These are phyloP conservation scores for Pachysandra terminalis DNA, from an alignment of 164 flowering plant genomes.

Conservation along the genomic window DNA sequence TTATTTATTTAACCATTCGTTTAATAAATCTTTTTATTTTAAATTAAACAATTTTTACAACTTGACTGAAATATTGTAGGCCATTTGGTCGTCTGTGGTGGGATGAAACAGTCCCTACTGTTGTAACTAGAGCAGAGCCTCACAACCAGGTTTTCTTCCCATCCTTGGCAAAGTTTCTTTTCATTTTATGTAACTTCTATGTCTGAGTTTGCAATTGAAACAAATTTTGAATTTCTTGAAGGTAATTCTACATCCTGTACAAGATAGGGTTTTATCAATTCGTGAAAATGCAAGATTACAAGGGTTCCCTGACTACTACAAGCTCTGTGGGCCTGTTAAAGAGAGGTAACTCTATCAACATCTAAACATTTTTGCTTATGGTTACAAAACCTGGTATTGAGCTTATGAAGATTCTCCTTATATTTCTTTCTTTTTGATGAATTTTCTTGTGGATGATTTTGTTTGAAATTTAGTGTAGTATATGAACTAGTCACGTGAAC, in stretches of 20 bases:
- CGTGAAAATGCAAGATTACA: constrained; percentile 87
- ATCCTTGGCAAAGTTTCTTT: background rate
- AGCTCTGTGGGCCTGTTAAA: constrained; percentile 55
- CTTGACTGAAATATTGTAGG: constrained; percentile 42
- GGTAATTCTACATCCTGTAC: constrained; percentile 65
- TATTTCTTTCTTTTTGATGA: background rate
- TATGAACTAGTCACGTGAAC: too few relatives aligned
- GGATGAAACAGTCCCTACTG: constrained; percentile 86
- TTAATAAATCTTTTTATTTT: background rate
- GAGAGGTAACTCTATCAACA: constrained; percentile 36
- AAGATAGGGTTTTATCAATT: constrained; percentile 74
- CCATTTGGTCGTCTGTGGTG: constrained; percentile 88
- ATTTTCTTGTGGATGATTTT: too few relatives aligned
- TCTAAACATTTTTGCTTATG: background rate
- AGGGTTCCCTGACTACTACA: constrained; percentile 75
- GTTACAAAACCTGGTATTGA: background rate
- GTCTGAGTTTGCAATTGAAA: too few relatives aligned
- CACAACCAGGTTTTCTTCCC: constrained; percentile 65
- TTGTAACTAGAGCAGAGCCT: constrained; percentile 86
- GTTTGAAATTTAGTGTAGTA: too few relatives aligned
- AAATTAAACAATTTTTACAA: too few relatives aligned
- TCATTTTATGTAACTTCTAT: too few relatives aligned
- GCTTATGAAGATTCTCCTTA: too few relatives aligned
- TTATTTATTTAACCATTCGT: background rate
- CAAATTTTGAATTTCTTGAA: constrained; percentile 14